Conservation (phyloP, 2,329 filamentous ascomycete genomes). For the Aspergillus sp. region DNA sequence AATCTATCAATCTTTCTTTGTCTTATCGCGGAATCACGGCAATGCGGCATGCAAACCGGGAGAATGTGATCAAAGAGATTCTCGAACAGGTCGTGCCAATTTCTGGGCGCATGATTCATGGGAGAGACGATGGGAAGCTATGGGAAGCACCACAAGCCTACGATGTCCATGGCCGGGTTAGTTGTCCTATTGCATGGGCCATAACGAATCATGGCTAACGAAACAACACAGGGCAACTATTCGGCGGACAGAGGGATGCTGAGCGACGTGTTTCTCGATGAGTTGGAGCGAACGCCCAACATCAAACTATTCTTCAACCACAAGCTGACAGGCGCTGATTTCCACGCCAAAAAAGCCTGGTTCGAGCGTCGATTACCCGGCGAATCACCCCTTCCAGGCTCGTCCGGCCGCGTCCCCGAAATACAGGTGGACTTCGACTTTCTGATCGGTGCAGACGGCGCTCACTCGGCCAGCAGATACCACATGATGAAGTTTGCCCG, state of each 20-base stretch:
- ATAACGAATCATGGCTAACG: constrained; percentile 10
- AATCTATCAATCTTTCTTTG: constrained; percentile 95
- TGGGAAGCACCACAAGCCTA: constrained; percentile 84
- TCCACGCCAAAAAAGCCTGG: constrained; percentile 76
- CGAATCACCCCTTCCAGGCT: constrained; percentile 29
- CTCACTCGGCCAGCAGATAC: constrained; percentile 85
- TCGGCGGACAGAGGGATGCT: constrained; percentile 82
- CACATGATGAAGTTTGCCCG: constrained; percentile 94
- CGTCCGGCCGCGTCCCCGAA: constrained; percentile 58
- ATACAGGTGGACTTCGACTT: constrained; percentile 86
- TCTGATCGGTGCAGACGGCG: constrained; percentile 91
- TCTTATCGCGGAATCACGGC: constrained; percentile 93
- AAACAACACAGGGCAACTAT: constrained; percentile 64
- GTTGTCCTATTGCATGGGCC: constrained; percentile 23
- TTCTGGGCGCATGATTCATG: constrained; percentile 95
- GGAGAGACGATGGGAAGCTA: constrained; percentile 63
- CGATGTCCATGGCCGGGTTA: constrained; percentile 80
- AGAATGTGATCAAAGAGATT: constrained; percentile 70
- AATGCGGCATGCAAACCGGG: constrained; percentile 67
- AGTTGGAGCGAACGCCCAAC: constrained; percentile 79
- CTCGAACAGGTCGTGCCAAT: constrained; percentile 83
- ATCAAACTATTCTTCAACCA: constrained; percentile 92
- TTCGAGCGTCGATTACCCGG: constrained; percentile 62
- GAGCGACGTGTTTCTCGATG: constrained; percentile 80
- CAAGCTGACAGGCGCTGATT: constrained; percentile 88